A percentile compares a stretch with the other conserved stretches of the same genome.
Evolutionary conservation across 768 basidiomycete species (phyloP).

Genomic region (Leccinum uliginosum): DNA sequence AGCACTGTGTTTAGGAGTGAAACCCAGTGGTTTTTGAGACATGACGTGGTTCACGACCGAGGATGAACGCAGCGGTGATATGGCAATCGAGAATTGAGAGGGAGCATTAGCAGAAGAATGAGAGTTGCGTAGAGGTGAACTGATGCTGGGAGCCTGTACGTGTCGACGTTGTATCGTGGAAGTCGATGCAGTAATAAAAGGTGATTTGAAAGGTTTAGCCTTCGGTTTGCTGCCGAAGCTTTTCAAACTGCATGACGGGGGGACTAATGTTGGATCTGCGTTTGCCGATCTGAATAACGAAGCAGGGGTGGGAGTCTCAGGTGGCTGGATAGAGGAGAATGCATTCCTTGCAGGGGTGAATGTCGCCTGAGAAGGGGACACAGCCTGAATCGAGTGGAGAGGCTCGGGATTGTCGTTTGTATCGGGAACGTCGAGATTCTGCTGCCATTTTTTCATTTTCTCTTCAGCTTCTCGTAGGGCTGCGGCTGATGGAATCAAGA

Average conservation of each 20-base stretch:
- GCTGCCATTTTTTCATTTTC: conserved; percentile 47
- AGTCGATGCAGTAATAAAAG: conserved; percentile 29
- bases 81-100: conserved; percentile 14
- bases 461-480: conserved; percentile 54
- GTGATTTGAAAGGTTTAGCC: conserved; percentile 45
- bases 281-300: conserved; percentile 26
- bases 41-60: conserved; percentile 11
- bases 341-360: conserved; percentile 38
- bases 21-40: conserved; percentile 21
- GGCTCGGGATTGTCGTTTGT: conserved; percentile 19
- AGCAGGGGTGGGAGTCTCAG: conserved; percentile 39
- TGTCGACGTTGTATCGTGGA: conserved; percentile 8
- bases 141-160: conserved; percentile 29
- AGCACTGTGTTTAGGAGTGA: conserved; percentile 22
- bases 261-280: conserved; percentile 6
- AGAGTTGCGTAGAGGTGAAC: conserved; percentile 13
- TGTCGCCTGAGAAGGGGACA: conserved; percentile 26
- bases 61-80: conserved; percentile 36
- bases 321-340: conserved; percentile 24
- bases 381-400: neutral
- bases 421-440: conserved; percentile 27
- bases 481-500: conserved; percentile 48
- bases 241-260: conserved; percentile 11
- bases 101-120: conserved; percentile 2
- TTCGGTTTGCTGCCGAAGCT: conserved; percentile 9